Evolutionary conservation across 441 rosid genomes (phyloP), one percentile per base, ranked within the genome.

Genomic region (Pelargonium fulgidum): DNA sequence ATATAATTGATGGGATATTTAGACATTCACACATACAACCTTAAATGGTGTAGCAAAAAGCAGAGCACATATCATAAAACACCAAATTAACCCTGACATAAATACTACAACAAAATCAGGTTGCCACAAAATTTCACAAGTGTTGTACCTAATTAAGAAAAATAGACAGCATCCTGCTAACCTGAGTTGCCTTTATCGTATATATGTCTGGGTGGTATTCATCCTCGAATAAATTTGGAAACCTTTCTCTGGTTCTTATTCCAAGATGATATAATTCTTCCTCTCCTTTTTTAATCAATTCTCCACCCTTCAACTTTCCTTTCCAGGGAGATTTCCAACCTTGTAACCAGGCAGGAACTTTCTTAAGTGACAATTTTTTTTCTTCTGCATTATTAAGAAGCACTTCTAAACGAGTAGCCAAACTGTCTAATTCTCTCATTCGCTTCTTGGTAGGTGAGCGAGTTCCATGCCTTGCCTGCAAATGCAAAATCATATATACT

Each of bases 361-460:
- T 82, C 68, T 85, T 72, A 63, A 78, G 59, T 12, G 87, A 76
- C 71, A 62, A 64, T 0, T 79, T 73, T 22, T 73, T 77, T 65
- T 84, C 83, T 74, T 88, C 78, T 8, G 87, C 91, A 62, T 85
- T 87, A 67, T 74, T 82, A 52, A 90, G 59, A 20, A 92, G 79
- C 73, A 81, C 85, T 70, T 80, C 85, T 68, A 92, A 71, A 75
- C 76, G 92, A 63, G 78, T 77, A 65, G 93, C 85, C 83, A 94
- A 72, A 66, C 61, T 70, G 44, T 90, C 94, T 69, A 94, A 67
- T 72, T 92, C 98, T 71, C 81, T 75, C 80, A 86, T 83, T 74
- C 98, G 82, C 69, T 90, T 90, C 82, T 85, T 86, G n/a, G 98
- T 90, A 1, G 99, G 98, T 68, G 96, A 81, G 66, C 98, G 97